Evolutionary conservation across 2,329 filamentous ascomycete species (phyloP).

Genomic region (Conoideocrella luteorostrata): DNA sequence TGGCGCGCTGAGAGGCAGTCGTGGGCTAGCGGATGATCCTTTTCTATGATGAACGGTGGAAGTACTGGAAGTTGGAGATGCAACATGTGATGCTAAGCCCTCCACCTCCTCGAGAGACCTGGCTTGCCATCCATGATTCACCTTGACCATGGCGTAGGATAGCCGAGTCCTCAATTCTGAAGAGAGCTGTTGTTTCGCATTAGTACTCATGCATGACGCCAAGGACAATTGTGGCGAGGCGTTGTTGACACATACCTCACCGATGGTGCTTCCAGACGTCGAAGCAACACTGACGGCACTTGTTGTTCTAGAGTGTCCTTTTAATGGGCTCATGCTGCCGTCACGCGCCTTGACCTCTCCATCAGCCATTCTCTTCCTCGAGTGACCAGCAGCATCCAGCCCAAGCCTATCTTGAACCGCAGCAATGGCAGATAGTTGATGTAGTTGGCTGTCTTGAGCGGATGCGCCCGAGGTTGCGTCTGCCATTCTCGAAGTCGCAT

Average conservation of each 20-base stretch:
- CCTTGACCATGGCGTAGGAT: slow-evolving; percentile 90
- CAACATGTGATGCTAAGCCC: slow-evolving; percentile 61
- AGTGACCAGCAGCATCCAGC: slow-evolving; percentile 27
- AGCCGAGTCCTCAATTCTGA: slow-evolving; percentile 76
- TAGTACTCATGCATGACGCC: slow-evolving; percentile 10
- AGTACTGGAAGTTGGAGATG: slow-evolving; percentile 55
- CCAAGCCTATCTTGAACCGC: slow-evolving; percentile 45
- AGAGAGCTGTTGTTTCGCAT: slow-evolving; percentile 54
- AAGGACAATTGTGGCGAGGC: not conserved
- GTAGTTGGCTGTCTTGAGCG: slow-evolving; percentile 51
- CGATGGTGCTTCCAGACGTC: slow-evolving; percentile 61
- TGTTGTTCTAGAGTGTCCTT: slow-evolving; percentile 63
- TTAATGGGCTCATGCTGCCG: slow-evolving; percentile 39
- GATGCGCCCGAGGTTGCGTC: slow-evolving; percentile 19
- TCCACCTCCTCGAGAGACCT: slow-evolving; percentile 74
- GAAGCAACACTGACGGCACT: slow-evolving; percentile 59
- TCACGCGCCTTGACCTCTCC: slow-evolving; percentile 59
- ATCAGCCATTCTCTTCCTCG: slow-evolving; percentile 70
- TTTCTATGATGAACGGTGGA: slow-evolving; percentile 48
- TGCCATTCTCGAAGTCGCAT: not conserved
- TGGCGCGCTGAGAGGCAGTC: slow-evolving; percentile 31
- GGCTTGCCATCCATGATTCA: slow-evolving; percentile 82
- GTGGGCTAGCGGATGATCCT: slow-evolving; percentile 49
- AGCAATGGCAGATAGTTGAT: slow-evolving; percentile 52
- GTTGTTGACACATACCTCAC: slow-evolving; percentile 54